phyloP scores from a whole-genome alignment of 164 flowering plant species.

The Vitis riparia region DNA sequence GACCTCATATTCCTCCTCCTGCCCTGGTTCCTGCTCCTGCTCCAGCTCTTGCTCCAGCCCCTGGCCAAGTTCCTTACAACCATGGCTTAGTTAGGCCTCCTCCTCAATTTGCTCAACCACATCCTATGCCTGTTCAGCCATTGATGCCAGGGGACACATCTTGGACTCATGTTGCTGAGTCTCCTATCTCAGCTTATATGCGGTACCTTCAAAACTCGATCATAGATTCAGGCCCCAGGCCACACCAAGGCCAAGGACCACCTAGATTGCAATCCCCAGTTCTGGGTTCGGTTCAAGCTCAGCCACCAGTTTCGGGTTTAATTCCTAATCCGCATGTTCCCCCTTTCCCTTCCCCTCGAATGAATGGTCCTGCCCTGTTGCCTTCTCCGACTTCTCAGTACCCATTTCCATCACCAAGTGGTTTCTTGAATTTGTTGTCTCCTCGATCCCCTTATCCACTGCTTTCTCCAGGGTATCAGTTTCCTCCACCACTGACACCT shows the following conservation, averaged over 20 bases:
- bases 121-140: slow-evolving; percentile 34
- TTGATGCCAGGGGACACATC: slow-evolving; percentile 35
- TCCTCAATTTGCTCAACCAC: slow-evolving; percentile 43
- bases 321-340: slow-evolving; percentile 63
- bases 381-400: slow-evolving; percentile 90
- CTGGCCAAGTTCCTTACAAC: slow-evolving; percentile 31
- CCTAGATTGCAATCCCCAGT: slow-evolving; percentile 16
- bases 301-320: slow-evolving; percentile 42
- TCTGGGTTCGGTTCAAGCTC: slow-evolving; percentile 22
- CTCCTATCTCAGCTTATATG: slow-evolving; percentile 92
- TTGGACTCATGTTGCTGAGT: slow-evolving; percentile 66
- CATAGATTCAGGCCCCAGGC: slow-evolving; percentile 46
- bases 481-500: slow-evolving; percentile 70
- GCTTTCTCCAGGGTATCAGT: slow-evolving; percentile 77
- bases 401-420: slow-evolving; percentile 76
- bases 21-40: slow-evolving; percentile 17
- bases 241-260: slow-evolving; percentile 16
- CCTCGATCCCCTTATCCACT: slow-evolving; percentile 84
- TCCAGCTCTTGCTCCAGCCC: slow-evolving; percentile 23
- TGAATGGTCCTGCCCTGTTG: slow-evolving; percentile 54
- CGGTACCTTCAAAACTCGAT: slow-evolving; percentile 79
- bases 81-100: slow-evolving; percentile 40
- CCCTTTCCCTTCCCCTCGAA: slow-evolving; percentile 65
- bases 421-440: slow-evolving; percentile 57
- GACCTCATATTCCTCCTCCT: slow-evolving; percentile 39